phyloP scores from a whole-genome alignment of 768 basidiomycete genomes.

The Tylopilus intermedius region DNA sequence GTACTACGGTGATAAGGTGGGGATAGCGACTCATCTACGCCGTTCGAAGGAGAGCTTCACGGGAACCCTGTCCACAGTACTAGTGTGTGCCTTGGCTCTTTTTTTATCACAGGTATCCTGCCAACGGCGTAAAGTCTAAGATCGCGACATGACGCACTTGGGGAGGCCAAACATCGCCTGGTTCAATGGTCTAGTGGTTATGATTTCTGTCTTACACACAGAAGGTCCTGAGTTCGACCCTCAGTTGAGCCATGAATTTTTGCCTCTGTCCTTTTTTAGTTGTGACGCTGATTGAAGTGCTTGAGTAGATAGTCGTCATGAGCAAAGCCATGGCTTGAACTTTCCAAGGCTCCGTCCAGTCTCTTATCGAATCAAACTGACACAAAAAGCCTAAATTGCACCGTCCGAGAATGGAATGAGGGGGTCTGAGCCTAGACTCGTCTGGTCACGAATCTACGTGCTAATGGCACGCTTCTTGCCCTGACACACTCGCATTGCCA shows the following conservation, averaged over 20 bases:
- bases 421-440: too few species aligned
- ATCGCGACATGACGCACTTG: neutral
- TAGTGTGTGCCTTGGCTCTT: neutral
- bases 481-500: neutral
- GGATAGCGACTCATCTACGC: neutral
- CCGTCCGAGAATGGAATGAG: too few species aligned
- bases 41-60: neutral
- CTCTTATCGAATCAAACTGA: neutral
- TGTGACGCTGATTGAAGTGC: too few species aligned
- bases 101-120: neutral
- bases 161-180: conserved; percentile 1
- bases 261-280: neutral
- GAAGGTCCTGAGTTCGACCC: conserved; percentile 38
- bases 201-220: conserved; percentile 51
- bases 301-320: neutral
- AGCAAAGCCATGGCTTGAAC: neutral
- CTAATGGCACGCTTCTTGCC: too few species aligned
- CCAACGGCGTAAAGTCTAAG: neutral
- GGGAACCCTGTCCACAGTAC: neutral
- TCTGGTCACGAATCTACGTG: too few species aligned
- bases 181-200: conserved; percentile 60
- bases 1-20: neutral
- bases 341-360: neutral
- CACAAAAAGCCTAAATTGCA: too few species aligned
- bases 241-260: conserved; percentile 42